Conservation (phyloP, 805 yeast species). For the Komagataella kurtzmanii region DNA sequence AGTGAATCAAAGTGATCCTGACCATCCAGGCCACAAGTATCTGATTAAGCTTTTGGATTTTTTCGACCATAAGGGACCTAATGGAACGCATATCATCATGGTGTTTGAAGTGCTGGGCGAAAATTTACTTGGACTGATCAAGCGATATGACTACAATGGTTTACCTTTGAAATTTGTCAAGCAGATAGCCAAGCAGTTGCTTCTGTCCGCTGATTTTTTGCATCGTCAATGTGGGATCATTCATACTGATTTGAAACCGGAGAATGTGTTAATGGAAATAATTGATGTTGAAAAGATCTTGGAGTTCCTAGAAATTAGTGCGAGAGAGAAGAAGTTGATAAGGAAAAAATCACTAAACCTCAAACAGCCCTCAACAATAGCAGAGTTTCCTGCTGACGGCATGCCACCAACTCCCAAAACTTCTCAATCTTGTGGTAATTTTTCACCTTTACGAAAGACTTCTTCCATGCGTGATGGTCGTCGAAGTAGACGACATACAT, state of each 20-base stretch:
- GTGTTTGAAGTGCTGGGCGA: slow-evolving; percentile 97
- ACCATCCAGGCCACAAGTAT: slow-evolving; percentile 72
- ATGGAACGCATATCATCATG: slow-evolving; percentile 92
- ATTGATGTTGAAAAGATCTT: slow-evolving; percentile 40
- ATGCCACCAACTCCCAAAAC: not conserved
- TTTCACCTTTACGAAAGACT: not conserved
- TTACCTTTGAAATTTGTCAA: slow-evolving; percentile 42
- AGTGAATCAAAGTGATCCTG: slow-evolving; percentile 45
- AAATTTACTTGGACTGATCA: slow-evolving; percentile 72
- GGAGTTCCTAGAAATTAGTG: slow-evolving; percentile 24
- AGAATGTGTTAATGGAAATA: slow-evolving; percentile 44
- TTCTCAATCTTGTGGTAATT: not conserved
- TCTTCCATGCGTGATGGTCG: slow-evolving; percentile 16
- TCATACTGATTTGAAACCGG: slow-evolving; percentile 71
- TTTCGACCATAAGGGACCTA: slow-evolving; percentile 77
- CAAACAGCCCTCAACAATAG: not conserved
- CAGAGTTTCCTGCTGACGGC: not conserved
- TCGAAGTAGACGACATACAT: slow-evolving; percentile 54
- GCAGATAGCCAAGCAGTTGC: slow-evolving; percentile 43
- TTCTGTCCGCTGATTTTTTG: slow-evolving; percentile 41
- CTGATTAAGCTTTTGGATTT: slow-evolving; percentile 73
- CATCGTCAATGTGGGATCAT: slow-evolving; percentile 53
- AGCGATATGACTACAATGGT: slow-evolving; percentile 42
- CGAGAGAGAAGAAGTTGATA: slow-evolving; percentile 15
- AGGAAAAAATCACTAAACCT: slow-evolving; percentile 2